Evolutionary conservation across 257 asterid genomes (phyloP).

Genomic region (Solanum chilense): DNA sequence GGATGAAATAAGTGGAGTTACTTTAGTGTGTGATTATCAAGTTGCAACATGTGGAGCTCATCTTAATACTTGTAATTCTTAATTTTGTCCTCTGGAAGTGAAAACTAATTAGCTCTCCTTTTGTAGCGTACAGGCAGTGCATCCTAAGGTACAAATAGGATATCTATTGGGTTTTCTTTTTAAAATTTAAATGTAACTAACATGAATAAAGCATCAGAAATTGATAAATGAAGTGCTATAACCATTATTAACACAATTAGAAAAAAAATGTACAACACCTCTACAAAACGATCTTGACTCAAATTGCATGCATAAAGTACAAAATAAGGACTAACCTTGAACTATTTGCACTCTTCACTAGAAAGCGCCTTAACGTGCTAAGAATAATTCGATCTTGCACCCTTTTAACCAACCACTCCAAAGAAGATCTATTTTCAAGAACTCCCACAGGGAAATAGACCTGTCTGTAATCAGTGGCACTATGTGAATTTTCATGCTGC

Average conservation of each 20-base stretch:
- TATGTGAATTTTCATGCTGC: neutral
- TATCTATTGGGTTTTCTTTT: neutral
- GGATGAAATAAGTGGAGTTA: neutral
- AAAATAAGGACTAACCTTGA: slow-evolving; percentile 49
- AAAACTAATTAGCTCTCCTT: neutral
- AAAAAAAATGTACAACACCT: neutral
- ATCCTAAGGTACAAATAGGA: neutral
- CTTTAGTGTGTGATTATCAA: neutral
- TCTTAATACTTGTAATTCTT: neutral
- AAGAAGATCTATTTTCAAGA: slow-evolving; percentile 31
- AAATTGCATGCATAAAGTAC: neutral
- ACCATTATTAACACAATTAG: neutral
- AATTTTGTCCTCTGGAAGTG: neutral
- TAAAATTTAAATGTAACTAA: neutral
- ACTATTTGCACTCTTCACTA: slow-evolving; percentile 49
- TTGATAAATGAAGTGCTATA: neutral
- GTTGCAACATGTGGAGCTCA: neutral
- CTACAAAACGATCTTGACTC: neutral
- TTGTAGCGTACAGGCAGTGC: neutral
- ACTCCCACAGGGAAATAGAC: slow-evolving; percentile 25
- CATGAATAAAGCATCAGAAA: neutral
- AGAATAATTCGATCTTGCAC: slow-evolving; percentile 71
- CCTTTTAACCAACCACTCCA: slow-evolving; percentile 74
- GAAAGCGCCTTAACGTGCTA: slow-evolving; percentile 51
- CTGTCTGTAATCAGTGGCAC: slow-evolving; percentile 33